phyloP scores from a whole-genome alignment of 768 basidiomycete genomes.

The Hericium rajendrae region DNA sequence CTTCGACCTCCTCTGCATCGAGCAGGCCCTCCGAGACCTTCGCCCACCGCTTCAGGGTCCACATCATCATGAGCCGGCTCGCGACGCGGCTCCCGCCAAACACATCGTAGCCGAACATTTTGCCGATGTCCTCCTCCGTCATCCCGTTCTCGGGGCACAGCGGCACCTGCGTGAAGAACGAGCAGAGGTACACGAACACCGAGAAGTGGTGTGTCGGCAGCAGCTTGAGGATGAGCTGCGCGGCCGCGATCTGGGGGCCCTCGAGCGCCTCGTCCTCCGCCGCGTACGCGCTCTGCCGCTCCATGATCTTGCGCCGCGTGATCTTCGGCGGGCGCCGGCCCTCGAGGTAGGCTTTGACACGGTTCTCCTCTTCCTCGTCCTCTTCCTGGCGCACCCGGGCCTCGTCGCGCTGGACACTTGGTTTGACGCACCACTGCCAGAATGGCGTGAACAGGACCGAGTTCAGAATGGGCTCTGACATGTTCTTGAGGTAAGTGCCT shows the following conservation, averaged over 20 bases:
- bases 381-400: constrained; percentile 20
- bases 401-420: constrained; percentile 28
- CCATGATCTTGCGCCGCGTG: constrained; percentile 3
- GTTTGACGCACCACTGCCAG: constrained; percentile 34
- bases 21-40: constrained; percentile 13
- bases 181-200: constrained; percentile 35
- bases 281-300: background rate
- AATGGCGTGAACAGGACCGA: constrained; percentile 31
- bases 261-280: constrained; percentile 11
- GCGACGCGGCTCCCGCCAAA: constrained; percentile 23
- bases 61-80: constrained; percentile 10
- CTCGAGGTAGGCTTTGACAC: constrained; percentile 20
- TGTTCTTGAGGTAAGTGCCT: constrained; percentile 35
- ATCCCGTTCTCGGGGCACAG: constrained; percentile 41
- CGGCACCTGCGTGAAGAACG: constrained; percentile 43
- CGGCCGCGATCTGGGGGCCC: constrained; percentile 25
- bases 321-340: constrained; percentile 11
- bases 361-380: constrained; percentile 24
- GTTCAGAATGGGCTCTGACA: constrained; percentile 38
- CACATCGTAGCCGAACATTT: constrained; percentile 35
- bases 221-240: constrained; percentile 42
- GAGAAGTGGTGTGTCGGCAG: constrained; percentile 32
- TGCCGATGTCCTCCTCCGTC: constrained; percentile 33
- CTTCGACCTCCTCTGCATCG: constrained; percentile 2
- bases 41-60: constrained; percentile 13